Evolutionary conservation across 1,284 basidiomycete species (phyloP), one percentile per base, ranked within the genome.

Genomic region (Farysia itapuensis): DNA sequence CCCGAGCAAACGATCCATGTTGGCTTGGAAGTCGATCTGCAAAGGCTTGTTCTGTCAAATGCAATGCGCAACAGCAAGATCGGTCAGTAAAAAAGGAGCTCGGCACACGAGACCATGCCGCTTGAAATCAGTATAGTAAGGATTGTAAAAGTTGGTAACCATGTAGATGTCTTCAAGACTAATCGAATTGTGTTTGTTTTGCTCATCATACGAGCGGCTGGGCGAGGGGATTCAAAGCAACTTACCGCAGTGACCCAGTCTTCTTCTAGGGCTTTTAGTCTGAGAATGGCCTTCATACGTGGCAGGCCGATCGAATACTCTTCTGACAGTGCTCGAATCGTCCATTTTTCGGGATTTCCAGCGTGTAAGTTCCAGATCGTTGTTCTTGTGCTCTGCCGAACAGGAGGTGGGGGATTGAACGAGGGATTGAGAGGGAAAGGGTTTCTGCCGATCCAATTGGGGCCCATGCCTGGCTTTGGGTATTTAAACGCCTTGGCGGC

Each of bases 371-470:
- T 34, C 72, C 73, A 75, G 21, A 75, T 67, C 35, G 70, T 54
- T 37, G 67, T 48, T 43, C 67, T 67, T 33, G 65, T 56, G 24
- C 39, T 48, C 23, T 69, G 60, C 24, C 63, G 46, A 6, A 74
- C 38, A 4, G 73, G 73, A 2, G 72, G 51, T 19, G 72, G 70
- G 2, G 73, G 73, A 20, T 59, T 56, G 48, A 75, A 75, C 5
- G 70, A 41, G 9, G 73, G 72, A 36, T 75, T 75, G 48, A 74
- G 58, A 1, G 73, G 73, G 40, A 75, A 75, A 13, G 73, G 73
- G 2, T 68, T 73, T 14, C 54, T 48, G n/a, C 58, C 68, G 41
- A 73, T 64, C 70, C 70, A 73, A 51, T 70, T 67, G 34, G 70
- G 70, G 5, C 70, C 70, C 34, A 49, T 53, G 2, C 67, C 63